These are phyloP conservation scores for Blastocladiella emersonii DNA, from an alignment of 371 early-diverging fungal genomes.

Conservation along the genomic window DNA sequence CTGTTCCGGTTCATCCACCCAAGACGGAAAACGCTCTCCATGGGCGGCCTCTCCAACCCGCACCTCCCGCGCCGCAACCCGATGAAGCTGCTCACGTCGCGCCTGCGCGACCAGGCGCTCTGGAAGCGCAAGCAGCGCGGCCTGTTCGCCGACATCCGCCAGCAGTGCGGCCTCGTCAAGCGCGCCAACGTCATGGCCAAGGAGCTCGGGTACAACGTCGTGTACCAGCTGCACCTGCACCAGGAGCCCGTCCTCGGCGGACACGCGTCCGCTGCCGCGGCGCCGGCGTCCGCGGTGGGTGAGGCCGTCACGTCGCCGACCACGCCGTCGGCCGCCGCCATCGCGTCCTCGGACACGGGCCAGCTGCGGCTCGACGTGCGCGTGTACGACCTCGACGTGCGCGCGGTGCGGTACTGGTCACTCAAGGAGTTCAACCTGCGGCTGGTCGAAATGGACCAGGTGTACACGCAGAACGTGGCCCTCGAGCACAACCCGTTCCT, in stretches of 20 bases:
- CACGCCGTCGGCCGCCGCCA: neutral
- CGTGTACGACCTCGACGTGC: neutral
- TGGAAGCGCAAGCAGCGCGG: constrained; percentile 48
- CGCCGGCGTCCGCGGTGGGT: neutral
- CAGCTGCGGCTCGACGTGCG: neutral
- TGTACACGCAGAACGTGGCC: neutral
- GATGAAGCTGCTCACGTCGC: neutral
- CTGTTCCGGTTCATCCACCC: constrained; percentile 68
- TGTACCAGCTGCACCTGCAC: constrained; percentile 68
- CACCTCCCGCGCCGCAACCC: neutral
- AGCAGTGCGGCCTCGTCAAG: constrained; percentile 59
- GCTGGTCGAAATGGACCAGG: neutral
- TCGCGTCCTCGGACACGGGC: neutral
- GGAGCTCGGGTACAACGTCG: constrained; percentile 57
- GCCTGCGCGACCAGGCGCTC: constrained; percentile 32
- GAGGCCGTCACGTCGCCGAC: no score
- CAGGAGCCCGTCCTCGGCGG: constrained; percentile 47
- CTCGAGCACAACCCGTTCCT: neutral
- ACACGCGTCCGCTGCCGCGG: constrained; percentile 32
- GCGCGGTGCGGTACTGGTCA: neutral
- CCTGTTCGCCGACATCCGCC: constrained; percentile 53
- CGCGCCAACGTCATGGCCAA: constrained; percentile 75
- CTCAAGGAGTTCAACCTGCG: neutral
- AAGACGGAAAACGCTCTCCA: neutral
- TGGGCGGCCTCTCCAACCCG: neutral